These are phyloP conservation scores for Chlamydomonas sp. DNA, from an alignment of 139 green algal genomes.

Conservation along the genomic window DNA sequence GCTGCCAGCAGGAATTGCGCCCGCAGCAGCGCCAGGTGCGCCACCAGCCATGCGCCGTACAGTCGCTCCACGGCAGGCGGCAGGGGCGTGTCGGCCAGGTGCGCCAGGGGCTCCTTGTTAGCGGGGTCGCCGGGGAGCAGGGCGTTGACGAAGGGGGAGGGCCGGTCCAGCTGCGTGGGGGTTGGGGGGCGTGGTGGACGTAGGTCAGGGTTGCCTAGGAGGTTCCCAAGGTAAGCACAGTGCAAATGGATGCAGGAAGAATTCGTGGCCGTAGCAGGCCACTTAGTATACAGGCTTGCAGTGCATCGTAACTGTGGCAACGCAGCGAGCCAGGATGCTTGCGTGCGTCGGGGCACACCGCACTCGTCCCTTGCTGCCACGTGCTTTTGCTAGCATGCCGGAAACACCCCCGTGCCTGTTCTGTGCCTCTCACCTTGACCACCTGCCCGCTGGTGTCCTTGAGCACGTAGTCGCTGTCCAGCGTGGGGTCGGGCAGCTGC, in stretches of 20 bases:
- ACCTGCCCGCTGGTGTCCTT: constrained; percentile 29
- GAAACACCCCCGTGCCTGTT: background rate
- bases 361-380: background rate
- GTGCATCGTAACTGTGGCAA: too few relatives aligned
- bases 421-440: constrained; percentile 22
- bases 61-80: constrained; percentile 35
- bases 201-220: too few relatives aligned
- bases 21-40: constrained; percentile 43
- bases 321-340: too few relatives aligned
- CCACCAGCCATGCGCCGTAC: constrained; percentile 56
- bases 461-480: constrained; percentile 51
- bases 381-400: background rate
- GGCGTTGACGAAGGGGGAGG: constrained; percentile 11
- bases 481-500: constrained; percentile 45
- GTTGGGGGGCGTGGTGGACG: background rate
- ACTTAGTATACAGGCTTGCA: too few relatives aligned
- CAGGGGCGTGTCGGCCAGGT: constrained; percentile 25
- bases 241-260: too few relatives aligned
- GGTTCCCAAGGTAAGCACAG: too few relatives aligned
- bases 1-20: constrained; percentile 32
- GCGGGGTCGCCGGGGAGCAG: constrained; percentile 36
- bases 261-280: too few relatives aligned
- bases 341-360: background rate
- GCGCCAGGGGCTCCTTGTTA: constrained; percentile 29
- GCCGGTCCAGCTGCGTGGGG: background rate